Base-by-base conservation (phyloP, 1,139 yeast genomes). In the Lizanozyma gosingica region DNA sequence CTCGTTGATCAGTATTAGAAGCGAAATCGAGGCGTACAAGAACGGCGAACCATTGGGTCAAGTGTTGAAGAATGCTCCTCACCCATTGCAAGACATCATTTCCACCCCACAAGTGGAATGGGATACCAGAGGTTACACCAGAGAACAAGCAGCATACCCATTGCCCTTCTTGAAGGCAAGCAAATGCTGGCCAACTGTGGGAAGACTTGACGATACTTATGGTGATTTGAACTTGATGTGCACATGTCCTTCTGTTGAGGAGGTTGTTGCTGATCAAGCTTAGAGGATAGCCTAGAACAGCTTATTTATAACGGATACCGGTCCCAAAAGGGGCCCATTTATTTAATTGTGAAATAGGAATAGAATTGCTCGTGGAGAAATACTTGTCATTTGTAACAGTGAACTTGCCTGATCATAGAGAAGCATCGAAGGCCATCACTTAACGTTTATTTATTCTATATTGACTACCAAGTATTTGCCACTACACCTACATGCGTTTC, bases 131-230 rank as follows among this genome's bases (percentile, higher is more conserved):
- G 95, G 96, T 2, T 92, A 92, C 65, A 73, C 95, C 6, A 77
- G 97, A 58, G 94, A 87, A 56, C 80, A 83, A 59, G 98, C 98
- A 4, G 97, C 94, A 11, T 92, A 78, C 62, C 97, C 98, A 43
- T 69, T 87, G 47, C 78, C 83, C 16, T 79, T 73, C 58, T 74
- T 92, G 57, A 78, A 75, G 57, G 65, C 69, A 34, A 72, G 81
- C 59, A 92, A 92, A 64, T 85, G 90, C 62, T 92, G 98, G 98
- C 97, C 98, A 36, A 71, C 90, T 1, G 96, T 88, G 37, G 76
- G 95, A 14, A 78, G 97, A 61, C 73, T 92, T 46, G 95, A 92
- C 59, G 98, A 92, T 57, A 82, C 94, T 9, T 90, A 82, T 55
- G 98, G 98, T 49, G 98, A 92, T 60, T 69, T 83, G 74, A 83